Base-by-base conservation (phyloP, 2,329 filamentous ascomycete genomes). In the Fusarium pseudonygamai region DNA sequence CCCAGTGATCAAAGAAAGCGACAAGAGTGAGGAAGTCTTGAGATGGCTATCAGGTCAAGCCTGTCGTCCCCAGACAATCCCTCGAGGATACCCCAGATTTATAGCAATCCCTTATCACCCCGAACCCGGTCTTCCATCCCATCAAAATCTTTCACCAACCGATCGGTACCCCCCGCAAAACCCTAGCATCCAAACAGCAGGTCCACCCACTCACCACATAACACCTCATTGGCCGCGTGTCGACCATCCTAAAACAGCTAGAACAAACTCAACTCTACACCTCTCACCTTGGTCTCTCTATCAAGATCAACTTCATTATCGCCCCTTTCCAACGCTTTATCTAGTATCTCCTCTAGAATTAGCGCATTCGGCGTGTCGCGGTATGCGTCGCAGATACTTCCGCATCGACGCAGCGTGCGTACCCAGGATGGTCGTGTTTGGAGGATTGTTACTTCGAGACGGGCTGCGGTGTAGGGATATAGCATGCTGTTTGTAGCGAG, bases 401-500 rank as follows among this genome's bases (percentile, higher is more conserved):
- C 56, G 28, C 60, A 67, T 8, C 56, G 59, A 4, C 57, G 52
- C 2, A 75, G 39, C 1, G 58, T 58, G 20, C 67, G 26, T 3
- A 77, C 71, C 77, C 77, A 79, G 0, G 59, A 47, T 2, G 73
- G 56, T 22, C 72, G 53, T 4, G 26, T 24, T 8, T 30, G 62
- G 1, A 79, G 62, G 3, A 78, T 63, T 0, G 71, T 56, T 4
- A 79, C 74, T 36, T 80, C 78, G 5, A 80, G 64, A 7, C 73
- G 73, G 1, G 76, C 78, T 11, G 74, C 75, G 1, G 77, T 67
- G 15, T 78, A 73, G 3, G 78, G 78, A 32, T 79, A 80, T 2
- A 77, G 45, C 15, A 79, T 72, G n/a, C 69, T 72, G 57, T 80
- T 80, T 22, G 46, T 67, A 1, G 77, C 77, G 5, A 80, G 72